Percentiles rank a stretch among this genome's conserved stretches.
phyloP scores from a whole-genome alignment of 805 yeast species.

The Yarrowia sp. region DNA sequence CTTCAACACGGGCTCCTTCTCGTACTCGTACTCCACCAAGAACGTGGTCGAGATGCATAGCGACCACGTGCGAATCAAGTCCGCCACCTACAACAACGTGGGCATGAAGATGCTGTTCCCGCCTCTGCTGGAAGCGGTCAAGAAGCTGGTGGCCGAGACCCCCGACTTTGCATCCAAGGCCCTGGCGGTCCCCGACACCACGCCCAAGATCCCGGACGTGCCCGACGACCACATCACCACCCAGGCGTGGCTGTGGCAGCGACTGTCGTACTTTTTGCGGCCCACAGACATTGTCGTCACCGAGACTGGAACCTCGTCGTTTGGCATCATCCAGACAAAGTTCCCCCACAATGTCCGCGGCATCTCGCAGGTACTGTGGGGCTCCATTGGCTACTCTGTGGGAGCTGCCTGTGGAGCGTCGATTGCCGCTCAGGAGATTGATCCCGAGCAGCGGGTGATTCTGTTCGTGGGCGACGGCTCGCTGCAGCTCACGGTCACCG shows the following conservation, averaged over 20 bases:
- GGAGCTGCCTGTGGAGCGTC: constrained; percentile 71
- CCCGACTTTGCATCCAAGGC: constrained; percentile 51
- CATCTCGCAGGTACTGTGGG: constrained; percentile 69
- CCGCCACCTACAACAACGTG: constrained; percentile 61
- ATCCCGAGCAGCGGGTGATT: constrained; percentile 58
- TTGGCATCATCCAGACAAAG: constrained; percentile 63
- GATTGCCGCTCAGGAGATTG: constrained; percentile 61
- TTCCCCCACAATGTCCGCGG: constrained; percentile 62
- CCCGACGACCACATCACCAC: constrained; percentile 54
- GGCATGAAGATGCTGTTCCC: constrained; percentile 57
- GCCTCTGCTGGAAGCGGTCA: constrained; percentile 43
- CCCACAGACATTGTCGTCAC: constrained; percentile 66
- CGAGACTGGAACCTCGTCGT: constrained; percentile 72
- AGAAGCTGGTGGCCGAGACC: constrained; percentile 41
- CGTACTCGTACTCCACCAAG: constrained; percentile 61
- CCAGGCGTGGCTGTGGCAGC: constrained; percentile 60
- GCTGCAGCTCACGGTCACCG: constrained; percentile 70
- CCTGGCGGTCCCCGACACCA: constrained; percentile 62
- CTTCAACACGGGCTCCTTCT: constrained; percentile 86
- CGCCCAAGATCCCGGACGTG: constrained; percentile 57
- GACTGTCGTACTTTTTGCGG: constrained; percentile 59
- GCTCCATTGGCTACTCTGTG: constrained; percentile 69
- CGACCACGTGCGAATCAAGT: constrained; percentile 59
- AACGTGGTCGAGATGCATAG: constrained; percentile 64
- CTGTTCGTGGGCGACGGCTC: constrained; percentile 75